Conservation (phyloP, 495 filamentous ascomycete species). For the Xylaria intraflava region DNA sequence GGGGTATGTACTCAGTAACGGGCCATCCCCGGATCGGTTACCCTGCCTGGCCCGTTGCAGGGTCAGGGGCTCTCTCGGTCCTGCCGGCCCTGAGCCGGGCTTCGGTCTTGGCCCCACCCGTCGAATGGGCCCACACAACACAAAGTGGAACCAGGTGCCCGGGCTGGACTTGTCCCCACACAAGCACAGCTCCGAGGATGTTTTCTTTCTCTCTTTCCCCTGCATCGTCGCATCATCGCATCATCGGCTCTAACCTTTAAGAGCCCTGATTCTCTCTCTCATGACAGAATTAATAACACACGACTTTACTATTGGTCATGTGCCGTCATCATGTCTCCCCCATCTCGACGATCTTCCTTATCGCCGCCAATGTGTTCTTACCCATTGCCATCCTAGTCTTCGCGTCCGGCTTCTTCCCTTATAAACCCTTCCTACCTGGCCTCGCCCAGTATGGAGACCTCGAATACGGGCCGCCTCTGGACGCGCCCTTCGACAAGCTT, state of each 20-base stretch:
- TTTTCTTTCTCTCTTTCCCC: no score
- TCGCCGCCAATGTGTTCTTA: conserved; percentile 69
- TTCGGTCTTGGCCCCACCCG: no score
- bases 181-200: no score
- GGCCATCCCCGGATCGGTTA: background rate
- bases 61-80: no score
- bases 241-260: no score
- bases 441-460: conserved; percentile 57
- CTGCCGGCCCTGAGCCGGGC: no score
- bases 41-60: no score
- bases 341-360: conserved; percentile 38
- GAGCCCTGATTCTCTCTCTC: no score
- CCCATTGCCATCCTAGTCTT: conserved; percentile 74
- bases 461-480: conserved; percentile 42
- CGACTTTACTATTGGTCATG: conserved; percentile 16
- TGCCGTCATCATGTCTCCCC: conserved; percentile 27
- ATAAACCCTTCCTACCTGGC: conserved; percentile 87
- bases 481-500: conserved; percentile 74
- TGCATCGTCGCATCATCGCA: no score
- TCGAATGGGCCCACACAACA: no score
- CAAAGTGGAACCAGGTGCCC: no score
- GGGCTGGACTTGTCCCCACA: no score
- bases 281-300: background rate
- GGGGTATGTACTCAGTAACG: background rate
- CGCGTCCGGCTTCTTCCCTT: conserved; percentile 92